These are phyloP conservation scores for Sergeia podlipaevii DNA, from an alignment of 208 protist genomes.

Conservation along the genomic window DNA sequence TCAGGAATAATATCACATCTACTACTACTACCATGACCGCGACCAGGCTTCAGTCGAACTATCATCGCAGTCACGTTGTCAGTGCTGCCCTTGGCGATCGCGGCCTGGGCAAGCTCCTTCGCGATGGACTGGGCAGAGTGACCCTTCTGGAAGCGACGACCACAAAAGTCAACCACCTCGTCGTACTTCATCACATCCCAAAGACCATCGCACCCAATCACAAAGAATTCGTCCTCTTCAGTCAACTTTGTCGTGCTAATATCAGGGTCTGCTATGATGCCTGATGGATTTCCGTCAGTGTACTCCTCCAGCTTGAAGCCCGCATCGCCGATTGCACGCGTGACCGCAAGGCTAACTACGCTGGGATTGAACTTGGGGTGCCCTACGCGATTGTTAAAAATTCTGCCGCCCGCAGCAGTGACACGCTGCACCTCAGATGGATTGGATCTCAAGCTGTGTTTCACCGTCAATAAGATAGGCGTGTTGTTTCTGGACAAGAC, in stretches of 20 bases:
- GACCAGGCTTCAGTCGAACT: constrained; percentile 2
- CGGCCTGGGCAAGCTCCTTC: constrained; percentile 13
- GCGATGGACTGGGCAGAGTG: constrained; percentile 17
- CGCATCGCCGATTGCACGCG: constrained; percentile 92
- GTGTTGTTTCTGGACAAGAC: constrained; percentile 63
- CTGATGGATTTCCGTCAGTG: constrained; percentile 67
- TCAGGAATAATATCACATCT: constrained; percentile 34
- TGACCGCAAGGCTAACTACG: constrained; percentile 83
- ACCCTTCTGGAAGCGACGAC: constrained; percentile 20
- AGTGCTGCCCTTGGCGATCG: constrained; percentile 35
- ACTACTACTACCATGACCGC: no score
- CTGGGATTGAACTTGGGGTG: constrained; percentile 79
- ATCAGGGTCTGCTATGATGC: constrained; percentile 71
- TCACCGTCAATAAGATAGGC: constrained; percentile 65
- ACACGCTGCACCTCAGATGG: constrained; percentile 76
- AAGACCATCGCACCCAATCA: constrained; percentile 91
- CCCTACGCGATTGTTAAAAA: constrained; percentile 87
- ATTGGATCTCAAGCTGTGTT: constrained; percentile 72
- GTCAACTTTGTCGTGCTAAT: constrained; percentile 36
- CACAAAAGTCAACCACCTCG: constrained; percentile 70
- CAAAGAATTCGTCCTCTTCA: constrained; percentile 72
- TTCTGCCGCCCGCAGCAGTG: constrained; percentile 64
- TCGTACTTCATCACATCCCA: constrained; percentile 90
- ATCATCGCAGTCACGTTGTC: constrained; percentile 40
- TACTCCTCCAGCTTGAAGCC: constrained; percentile 82